Conservation (phyloP, 1,284 basidiomycete species). For the Rhodotorula sp. region DNA sequence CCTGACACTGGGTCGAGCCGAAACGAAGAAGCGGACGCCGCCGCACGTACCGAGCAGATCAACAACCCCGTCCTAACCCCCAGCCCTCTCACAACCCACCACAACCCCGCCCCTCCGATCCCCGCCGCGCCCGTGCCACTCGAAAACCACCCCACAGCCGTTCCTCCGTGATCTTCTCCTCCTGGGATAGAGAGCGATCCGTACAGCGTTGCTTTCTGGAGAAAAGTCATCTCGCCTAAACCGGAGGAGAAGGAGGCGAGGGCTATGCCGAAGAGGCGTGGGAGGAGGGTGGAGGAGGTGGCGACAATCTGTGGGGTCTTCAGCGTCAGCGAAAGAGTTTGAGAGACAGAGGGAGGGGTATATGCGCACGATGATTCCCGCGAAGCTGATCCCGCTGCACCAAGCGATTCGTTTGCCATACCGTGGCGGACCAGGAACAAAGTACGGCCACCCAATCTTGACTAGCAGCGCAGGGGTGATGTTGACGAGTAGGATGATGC, state of each 20-base stretch:
- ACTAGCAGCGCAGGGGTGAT: slow-evolving; percentile 56
- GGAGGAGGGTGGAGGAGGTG: slow-evolving; percentile 63
- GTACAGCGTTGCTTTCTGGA: slow-evolving; percentile 76
- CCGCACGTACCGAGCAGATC: slow-evolving; percentile 53
- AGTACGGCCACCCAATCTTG: slow-evolving; percentile 90
- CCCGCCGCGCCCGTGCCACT: slow-evolving; percentile 92
- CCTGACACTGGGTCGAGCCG: neutral
- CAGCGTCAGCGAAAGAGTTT: too few relatives aligned
- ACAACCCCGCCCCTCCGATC: slow-evolving; percentile 83
- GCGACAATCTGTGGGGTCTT: slow-evolving; percentile 68
- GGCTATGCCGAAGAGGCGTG: slow-evolving; percentile 79
- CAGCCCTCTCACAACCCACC: slow-evolving; percentile 87
- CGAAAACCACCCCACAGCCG: slow-evolving; percentile 50
- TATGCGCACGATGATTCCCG: slow-evolving; percentile 71
- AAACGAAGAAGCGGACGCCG: too few relatives aligned
- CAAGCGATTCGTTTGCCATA: slow-evolving; percentile 72
- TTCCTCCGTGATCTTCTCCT: slow-evolving; percentile 36
- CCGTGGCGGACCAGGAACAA: slow-evolving; percentile 70
- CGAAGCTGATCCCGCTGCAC: slow-evolving; percentile 67
- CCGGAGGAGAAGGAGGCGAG: slow-evolving; percentile 90
- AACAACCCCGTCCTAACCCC: slow-evolving; percentile 83
- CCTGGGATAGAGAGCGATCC: slow-evolving; percentile 11
- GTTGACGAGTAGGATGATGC: slow-evolving; percentile 47
- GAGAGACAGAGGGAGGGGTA: neutral
- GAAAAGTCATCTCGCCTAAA: slow-evolving; percentile 88